phyloP scores from a whole-genome alignment of 805 yeast species.

The Candida loeiensis region DNA sequence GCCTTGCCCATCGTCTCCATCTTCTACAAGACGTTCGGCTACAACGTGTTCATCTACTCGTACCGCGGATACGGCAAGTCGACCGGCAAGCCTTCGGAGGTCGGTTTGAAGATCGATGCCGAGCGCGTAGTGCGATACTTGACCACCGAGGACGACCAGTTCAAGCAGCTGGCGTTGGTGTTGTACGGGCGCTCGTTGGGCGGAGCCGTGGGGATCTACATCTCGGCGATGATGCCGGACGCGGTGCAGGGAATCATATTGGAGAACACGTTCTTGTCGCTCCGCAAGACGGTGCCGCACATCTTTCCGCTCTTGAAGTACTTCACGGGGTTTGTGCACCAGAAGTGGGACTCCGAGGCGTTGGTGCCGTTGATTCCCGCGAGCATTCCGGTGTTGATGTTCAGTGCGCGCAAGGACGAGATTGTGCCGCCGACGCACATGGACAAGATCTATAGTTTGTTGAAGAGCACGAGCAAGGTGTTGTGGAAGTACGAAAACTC shows the following conservation, averaged over 20 bases:
- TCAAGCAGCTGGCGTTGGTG: conserved; percentile 51
- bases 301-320: conserved; percentile 65
- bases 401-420: conserved; percentile 78
- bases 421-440: conserved; percentile 88
- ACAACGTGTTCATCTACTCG: conserved; percentile 80
- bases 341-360: conserved; percentile 77
- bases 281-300: conserved; percentile 68
- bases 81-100: conserved; percentile 71
- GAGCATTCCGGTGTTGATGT: conserved; percentile 61
- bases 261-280: conserved; percentile 82
- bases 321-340: conserved; percentile 62
- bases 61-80: conserved; percentile 90
- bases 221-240: conserved; percentile 57
- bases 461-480: conserved; percentile 49
- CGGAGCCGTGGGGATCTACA: conserved; percentile 88
- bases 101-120: conserved; percentile 80
- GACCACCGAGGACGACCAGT: conserved; percentile 46
- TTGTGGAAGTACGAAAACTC: conserved; percentile 56
- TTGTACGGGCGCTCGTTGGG: conserved; percentile 90
- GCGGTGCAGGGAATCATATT: conserved; percentile 62
- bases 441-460: conserved; percentile 51
- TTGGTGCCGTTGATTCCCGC: conserved; percentile 50
- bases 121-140: conserved; percentile 63
- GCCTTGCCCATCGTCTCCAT: conserved; percentile 75
- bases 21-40: conserved; percentile 57